Base-by-base conservation (phyloP, 495 filamentous ascomycete genomes). In the Hypoxylon trugodes region DNA sequence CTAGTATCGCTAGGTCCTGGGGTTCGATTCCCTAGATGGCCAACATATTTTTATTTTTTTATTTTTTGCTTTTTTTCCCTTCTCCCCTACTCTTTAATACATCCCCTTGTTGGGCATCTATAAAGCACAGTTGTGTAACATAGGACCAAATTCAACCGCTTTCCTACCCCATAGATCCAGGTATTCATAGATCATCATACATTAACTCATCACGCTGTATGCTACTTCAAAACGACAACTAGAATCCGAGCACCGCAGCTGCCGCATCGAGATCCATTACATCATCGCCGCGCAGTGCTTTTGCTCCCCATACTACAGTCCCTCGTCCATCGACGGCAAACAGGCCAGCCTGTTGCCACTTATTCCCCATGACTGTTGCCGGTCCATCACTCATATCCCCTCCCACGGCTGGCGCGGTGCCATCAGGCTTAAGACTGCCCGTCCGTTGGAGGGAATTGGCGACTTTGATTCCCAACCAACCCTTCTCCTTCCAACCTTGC, bases 261-360 rank as follows among this genome's bases (percentile, higher is more conserved):
- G 75, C 82, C 1, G 77, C 79, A 35, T 79, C 74, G 52, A 87
- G 75, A 61, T 84, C 77, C 59, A 84, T 78, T 9, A 84, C 70
- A 48, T 86, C 79, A 58, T 84, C 81, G 2, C 81, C 81, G 32
- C 75, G 73, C 43, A 61, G 42, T 32, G 80, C 78, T 60, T 77
- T 76, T 12, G 73, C 70, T 4, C 74, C 76, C 85, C 84, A 87
- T 16, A 75, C 74, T 9, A 87, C 74, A 5, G 77, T 75, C 2
- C 82, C 83, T 13, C 78, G 63, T 5, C 74, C 76, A 73, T 87
- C 82, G 0, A 87, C 76, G 2, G 82, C 83, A 71, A 80, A 87
- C 19, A 76, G 76, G 2, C 84, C 85, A 6, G 77, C 70, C 47
- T 78, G 82, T 72, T 87, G 84, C 84, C 85, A 87, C 57, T 86